Evolutionary conservation across 495 filamentous ascomycete species (phyloP).

Genomic region (Stereocaulon alpinum): DNA sequence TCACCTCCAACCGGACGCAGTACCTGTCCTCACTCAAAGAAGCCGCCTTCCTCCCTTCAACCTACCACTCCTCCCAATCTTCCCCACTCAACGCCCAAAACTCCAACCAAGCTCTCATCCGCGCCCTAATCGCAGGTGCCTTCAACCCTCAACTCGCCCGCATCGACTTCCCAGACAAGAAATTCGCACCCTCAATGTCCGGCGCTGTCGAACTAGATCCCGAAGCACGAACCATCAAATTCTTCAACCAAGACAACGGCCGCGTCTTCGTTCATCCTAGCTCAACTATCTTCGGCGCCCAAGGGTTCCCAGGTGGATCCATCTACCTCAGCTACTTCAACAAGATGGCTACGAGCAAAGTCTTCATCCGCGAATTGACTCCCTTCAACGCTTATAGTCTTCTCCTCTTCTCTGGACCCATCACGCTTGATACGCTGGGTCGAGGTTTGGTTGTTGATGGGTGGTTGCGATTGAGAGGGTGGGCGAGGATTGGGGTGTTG

Average conservation of each 20-base stretch:
- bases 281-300: conserved; percentile 74
- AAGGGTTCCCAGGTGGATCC: conserved; percentile 56
- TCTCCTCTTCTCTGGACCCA: conserved; percentile 79
- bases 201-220: conserved; percentile 89
- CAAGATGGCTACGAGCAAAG: conserved; percentile 82
- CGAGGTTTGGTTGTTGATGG: conserved; percentile 85
- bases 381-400: conserved; percentile 87
- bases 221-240: conserved; percentile 83
- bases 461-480: conserved; percentile 81
- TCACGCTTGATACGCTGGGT: conserved; percentile 77
- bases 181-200: conserved; percentile 72
- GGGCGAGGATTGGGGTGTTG: conserved; percentile 89
- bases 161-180: conserved; percentile 89
- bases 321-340: conserved; percentile 76
- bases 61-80: conserved; percentile 28
- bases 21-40: conserved; percentile 80
- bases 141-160: conserved; percentile 87
- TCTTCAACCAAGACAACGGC: conserved; percentile 75
- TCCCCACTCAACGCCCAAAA: conserved; percentile 38
- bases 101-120: conserved; percentile 51
- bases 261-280: conserved; percentile 87
- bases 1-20: conserved; percentile 74
- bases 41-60: conserved; percentile 60
- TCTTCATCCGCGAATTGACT: conserved; percentile 82
- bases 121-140: conserved; percentile 79